Conservation (phyloP, 495 filamentous ascomycete genomes). For the Annulohypoxylon stygium region DNA sequence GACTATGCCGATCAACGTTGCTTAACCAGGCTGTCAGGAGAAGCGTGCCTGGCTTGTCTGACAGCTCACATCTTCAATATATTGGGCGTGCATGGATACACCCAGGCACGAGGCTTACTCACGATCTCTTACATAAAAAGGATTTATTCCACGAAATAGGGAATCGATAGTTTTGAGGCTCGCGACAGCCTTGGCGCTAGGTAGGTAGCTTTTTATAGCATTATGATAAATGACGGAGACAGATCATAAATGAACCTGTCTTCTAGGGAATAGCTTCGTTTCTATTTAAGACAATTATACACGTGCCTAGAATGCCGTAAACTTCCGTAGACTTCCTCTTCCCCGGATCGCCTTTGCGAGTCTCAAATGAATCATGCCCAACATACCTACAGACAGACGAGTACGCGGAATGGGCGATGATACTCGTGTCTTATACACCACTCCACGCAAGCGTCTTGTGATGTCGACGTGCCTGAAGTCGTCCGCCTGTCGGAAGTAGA, state of each 20-base stretch:
- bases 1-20: constrained; percentile 17
- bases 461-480: background rate
- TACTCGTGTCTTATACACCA: background rate
- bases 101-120: constrained; percentile 1
- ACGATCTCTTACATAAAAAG: background rate
- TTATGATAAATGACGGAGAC: background rate
- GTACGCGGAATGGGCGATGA: constrained; percentile 4
- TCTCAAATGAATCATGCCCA: background rate
- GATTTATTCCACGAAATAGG: background rate
- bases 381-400: background rate
- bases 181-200: background rate
- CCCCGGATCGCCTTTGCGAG: constrained; percentile 6
- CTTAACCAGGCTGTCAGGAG: background rate
- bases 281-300: background rate
- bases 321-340: background rate
- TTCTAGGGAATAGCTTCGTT: background rate
- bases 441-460: background rate
- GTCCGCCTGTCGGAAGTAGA: background rate
- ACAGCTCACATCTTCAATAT: constrained; percentile 9
- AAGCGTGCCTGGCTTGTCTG: constrained; percentile 5
- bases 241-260: background rate
- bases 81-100: background rate
- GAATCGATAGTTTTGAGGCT: background rate
- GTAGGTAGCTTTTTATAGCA: background rate
- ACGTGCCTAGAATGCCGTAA: background rate